phyloP scores from a whole-genome alignment of 2,329 filamentous ascomycete genomes.

The Herpotrichia juniperi region DNA sequence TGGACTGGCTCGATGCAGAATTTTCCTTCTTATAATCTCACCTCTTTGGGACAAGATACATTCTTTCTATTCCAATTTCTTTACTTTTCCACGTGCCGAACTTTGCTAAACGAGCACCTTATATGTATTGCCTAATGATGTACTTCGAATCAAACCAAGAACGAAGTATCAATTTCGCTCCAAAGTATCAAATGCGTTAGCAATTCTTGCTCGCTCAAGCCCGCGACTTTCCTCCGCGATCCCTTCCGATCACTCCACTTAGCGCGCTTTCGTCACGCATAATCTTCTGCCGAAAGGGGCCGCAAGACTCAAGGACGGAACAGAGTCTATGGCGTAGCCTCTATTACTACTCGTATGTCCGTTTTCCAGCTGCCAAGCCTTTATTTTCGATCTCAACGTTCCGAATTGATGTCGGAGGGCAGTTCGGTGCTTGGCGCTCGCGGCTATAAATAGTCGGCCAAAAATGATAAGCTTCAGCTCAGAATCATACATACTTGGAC shows the following conservation, averaged over 20 bases:
- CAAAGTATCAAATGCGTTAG: no score
- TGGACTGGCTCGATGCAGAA: slow-evolving; percentile 29
- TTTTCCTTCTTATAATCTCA: slow-evolving; percentile 15
- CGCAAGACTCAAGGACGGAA: neutral
- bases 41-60: no score
- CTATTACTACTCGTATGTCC: neutral
- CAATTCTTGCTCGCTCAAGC: no score
- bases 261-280: neutral
- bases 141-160: no score
- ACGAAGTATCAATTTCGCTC: no score
- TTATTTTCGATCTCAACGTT: neutral
- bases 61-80: no score
- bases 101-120: no score
- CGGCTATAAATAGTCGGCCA: slow-evolving; percentile 1
- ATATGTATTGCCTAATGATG: no score
- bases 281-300: neutral
- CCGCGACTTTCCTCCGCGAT: neutral
- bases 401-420: neutral
- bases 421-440: neutral
- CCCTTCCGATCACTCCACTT: neutral
- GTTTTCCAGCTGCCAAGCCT: neutral
- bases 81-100: no score
- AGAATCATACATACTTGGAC: neutral
- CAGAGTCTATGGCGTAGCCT: neutral
- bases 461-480: neutral